Conservation (phyloP, 441 rosid species). For the Mallotus japonicus region DNA sequence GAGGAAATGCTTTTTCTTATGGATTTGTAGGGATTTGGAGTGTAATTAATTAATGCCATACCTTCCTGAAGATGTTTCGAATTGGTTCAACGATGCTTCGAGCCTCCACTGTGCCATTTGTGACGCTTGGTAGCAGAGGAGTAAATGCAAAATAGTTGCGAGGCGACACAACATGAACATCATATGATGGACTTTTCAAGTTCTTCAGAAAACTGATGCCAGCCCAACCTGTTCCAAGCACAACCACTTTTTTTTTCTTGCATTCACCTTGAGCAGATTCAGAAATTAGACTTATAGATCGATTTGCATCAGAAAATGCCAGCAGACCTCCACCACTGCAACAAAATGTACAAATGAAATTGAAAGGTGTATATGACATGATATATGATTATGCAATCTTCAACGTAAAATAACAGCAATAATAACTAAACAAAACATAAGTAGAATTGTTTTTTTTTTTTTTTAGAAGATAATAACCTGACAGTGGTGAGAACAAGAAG, state of each 20-base stretch:
- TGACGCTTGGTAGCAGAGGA: slow-evolving; percentile 82
- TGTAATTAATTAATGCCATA: slow-evolving; percentile 24
- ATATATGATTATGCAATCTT: too few species aligned
- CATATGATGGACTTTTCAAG: slow-evolving; percentile 54
- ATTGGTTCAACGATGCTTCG: slow-evolving; percentile 75
- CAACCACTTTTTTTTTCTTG: slow-evolving; percentile 68
- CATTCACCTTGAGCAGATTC: background rate
- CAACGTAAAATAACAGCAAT: too few species aligned
- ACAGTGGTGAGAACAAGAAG: slow-evolving; percentile 16
- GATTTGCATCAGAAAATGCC: slow-evolving; percentile 38
- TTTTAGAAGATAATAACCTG: slow-evolving; percentile 2
- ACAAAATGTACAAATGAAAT: background rate
- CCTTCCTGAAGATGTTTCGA: slow-evolving; percentile 81
- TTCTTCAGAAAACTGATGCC: slow-evolving; percentile 77
- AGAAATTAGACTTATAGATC: background rate
- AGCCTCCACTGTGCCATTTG: slow-evolving; percentile 86
- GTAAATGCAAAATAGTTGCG: slow-evolving; percentile 95
- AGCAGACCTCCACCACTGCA: slow-evolving; percentile 60
- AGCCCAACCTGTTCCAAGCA: slow-evolving; percentile 93
- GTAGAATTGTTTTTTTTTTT: too few species aligned
- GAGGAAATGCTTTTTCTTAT: too few species aligned
- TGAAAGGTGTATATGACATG: too few species aligned
- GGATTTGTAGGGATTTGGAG: too few species aligned
- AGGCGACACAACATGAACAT: slow-evolving; percentile 80
- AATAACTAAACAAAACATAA: too few species aligned